These are phyloP conservation scores for Kluyveromyces lactis DNA, from an alignment of 805 yeast genomes.

Conservation along the genomic window DNA sequence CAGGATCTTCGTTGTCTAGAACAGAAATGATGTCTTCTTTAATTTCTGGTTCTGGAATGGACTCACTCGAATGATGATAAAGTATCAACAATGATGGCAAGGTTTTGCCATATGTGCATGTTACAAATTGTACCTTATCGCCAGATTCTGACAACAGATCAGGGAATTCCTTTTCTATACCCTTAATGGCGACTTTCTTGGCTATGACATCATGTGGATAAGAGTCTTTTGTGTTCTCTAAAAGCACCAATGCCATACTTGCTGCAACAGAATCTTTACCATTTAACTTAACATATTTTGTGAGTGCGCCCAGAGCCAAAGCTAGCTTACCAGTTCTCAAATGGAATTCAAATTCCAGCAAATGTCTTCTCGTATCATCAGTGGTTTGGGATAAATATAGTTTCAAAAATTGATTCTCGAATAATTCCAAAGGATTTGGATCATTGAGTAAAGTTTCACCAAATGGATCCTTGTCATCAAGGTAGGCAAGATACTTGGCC, in stretches of 20 bases:
- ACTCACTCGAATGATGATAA: slow-evolving; percentile 5
- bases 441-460: slow-evolving; percentile 38
- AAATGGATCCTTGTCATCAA: slow-evolving; percentile 50
- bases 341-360: slow-evolving; percentile 23
- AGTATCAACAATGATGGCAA: slow-evolving; percentile 16
- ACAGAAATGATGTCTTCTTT: slow-evolving; percentile 17
- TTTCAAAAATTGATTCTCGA: slow-evolving; percentile 36
- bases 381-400: slow-evolving; percentile 36
- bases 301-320: slow-evolving; percentile 22
- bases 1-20: slow-evolving; percentile 19
- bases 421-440: slow-evolving; percentile 35
- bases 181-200: slow-evolving; percentile 25
- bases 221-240: slow-evolving; percentile 15
- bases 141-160: slow-evolving; percentile 16
- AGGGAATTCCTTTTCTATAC: slow-evolving; percentile 19
- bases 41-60: slow-evolving; percentile 3
- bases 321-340: slow-evolving; percentile 25
- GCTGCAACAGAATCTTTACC: slow-evolving; percentile 20
- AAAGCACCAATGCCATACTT: slow-evolving; percentile 20
- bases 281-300: slow-evolving; percentile 15
- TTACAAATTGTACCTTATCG: slow-evolving; percentile 15
- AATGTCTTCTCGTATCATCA: slow-evolving; percentile 28
- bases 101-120: slow-evolving; percentile 10
- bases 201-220: slow-evolving; percentile 21
- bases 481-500: slow-evolving; percentile 31